Evolutionary conservation across 345 rosid species (phyloP), one percentile per base, ranked within the genome.

Genomic region (Hevea brasiliensis): DNA sequence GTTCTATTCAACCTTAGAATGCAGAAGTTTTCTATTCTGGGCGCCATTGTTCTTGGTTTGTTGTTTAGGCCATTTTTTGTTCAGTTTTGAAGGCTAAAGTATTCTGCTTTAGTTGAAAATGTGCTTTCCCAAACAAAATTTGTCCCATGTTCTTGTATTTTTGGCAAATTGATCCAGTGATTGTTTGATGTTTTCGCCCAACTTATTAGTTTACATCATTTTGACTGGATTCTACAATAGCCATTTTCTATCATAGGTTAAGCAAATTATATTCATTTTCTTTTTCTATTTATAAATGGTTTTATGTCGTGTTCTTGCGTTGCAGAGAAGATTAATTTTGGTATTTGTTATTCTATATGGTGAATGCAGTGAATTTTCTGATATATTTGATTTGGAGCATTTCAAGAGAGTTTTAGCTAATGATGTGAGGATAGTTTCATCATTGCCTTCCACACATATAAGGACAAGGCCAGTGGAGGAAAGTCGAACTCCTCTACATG

Each of bases 401-500:
- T 95, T 95, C 88, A 95, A 95, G 84, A 90, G 65, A 32, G 86
- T 85, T 74, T 89, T 95, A 44, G 90, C 83, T 9, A 72, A 89
- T 70, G 98, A 95, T 78, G 94, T 93, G 69, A 89, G 91, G 74
- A 65, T 95, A n/a, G 89, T 95, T 71, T 95, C 96, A 0, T 83
- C 95, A 45, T 79, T 92, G 55, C 99, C 98, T 0, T 89, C 92
- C 5, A 91, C 84, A 10, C 94, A 93, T 79, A 71, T 93, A 81
- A 91, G 83, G 95, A 87, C 90, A 40, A 88, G 93, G 74, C 97
- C 97, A 0, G 90, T 92, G 41, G 93, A 87, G 82, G 98, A 91
- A 84, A 89, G 81, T 70, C 76, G 85, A 72, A 90, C 96, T 86
- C 85, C 97, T 3, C 87, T 86, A 41, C 81, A 91, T 76, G 94